phyloP scores from a whole-genome alignment of 352 stramenopile species.

The Pilasporangium apinafurcum region DNA sequence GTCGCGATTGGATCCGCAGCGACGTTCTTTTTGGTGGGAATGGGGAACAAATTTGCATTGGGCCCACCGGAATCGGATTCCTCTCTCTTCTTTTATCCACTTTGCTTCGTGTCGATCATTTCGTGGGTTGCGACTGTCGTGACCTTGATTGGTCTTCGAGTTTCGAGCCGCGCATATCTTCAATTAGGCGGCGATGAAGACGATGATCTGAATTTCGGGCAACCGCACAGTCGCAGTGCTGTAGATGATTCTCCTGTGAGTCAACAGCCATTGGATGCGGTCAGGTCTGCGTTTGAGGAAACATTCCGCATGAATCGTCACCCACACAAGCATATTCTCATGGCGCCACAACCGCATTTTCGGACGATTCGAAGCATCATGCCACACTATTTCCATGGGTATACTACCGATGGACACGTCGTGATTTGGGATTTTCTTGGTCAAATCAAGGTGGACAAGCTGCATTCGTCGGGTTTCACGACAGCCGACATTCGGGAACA shows the following conservation, averaged over 20 bases:
- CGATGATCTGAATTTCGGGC: slow-evolving; percentile 36
- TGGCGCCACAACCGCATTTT: slow-evolving; percentile 60
- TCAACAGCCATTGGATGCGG: slow-evolving; percentile 31
- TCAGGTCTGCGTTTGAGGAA: slow-evolving; percentile 69
- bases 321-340: slow-evolving; percentile 30
- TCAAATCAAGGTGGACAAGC: slow-evolving; percentile 71
- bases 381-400: slow-evolving; percentile 75
- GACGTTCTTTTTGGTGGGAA: slow-evolving; percentile 43
- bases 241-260: slow-evolving; percentile 19
- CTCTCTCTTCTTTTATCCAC: slow-evolving; percentile 63
- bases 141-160: slow-evolving; percentile 55
- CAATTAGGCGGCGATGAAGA: slow-evolving; percentile 54
- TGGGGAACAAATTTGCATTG: slow-evolving; percentile 41
- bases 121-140: slow-evolving; percentile 63
- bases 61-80: slow-evolving; percentile 22
- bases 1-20: slow-evolving; percentile 39
- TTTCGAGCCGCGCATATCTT: slow-evolving; percentile 62
- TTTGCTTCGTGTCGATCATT: slow-evolving; percentile 68
- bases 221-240: slow-evolving; percentile 18
- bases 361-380: slow-evolving; percentile 62
- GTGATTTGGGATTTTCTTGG: slow-evolving; percentile 77
- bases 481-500: slow-evolving; percentile 62
- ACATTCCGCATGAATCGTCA: slow-evolving; percentile 44
- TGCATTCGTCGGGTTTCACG: slow-evolving; percentile 61
- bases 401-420: slow-evolving; percentile 55